These are phyloP conservation scores for Daldinia eschscholtzii DNA, from an alignment of 2,329 filamentous ascomycete species.

Conservation along the genomic window DNA sequence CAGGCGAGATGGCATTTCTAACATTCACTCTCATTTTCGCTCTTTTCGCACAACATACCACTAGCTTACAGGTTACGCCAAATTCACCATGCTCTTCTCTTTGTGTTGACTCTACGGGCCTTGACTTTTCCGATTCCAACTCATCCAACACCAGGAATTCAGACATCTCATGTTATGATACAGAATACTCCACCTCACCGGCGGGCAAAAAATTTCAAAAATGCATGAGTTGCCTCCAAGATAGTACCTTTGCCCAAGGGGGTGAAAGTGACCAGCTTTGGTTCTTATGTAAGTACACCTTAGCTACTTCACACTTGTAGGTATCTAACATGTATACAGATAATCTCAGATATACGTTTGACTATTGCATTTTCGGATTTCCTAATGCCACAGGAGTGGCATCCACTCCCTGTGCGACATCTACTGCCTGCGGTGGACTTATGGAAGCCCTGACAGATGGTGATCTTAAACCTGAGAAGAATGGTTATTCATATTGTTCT, in stretches of 20 bases:
- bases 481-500: slow-evolving; percentile 63
- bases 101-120: slow-evolving; percentile 59
- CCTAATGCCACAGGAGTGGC: slow-evolving; percentile 61
- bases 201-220: slow-evolving; percentile 61
- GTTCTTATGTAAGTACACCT: slow-evolving; percentile 65
- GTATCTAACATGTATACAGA: slow-evolving; percentile 54
- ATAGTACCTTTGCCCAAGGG: slow-evolving; percentile 62
- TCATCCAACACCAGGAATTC: slow-evolving; percentile 59
- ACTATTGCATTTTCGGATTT: slow-evolving; percentile 66
- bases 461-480: slow-evolving; percentile 53
- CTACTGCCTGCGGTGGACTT: slow-evolving; percentile 63
- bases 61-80: slow-evolving; percentile 63
- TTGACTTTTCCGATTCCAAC: slow-evolving; percentile 60
- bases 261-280: slow-evolving; percentile 66
- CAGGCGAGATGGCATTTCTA: slow-evolving; percentile 47
- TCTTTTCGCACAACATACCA: slow-evolving; percentile 39
- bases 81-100: slow-evolving; percentile 67
- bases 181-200: slow-evolving; percentile 55
- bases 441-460: slow-evolving; percentile 57
- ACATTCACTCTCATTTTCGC: slow-evolving; percentile 45
- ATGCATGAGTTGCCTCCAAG: slow-evolving; percentile 67
- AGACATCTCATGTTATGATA: slow-evolving; percentile 64
- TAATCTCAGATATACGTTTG: slow-evolving; percentile 66
- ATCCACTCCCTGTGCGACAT: slow-evolving; percentile 64
- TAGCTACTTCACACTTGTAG: background rate